Conservation (phyloP, 257 asterid genomes). For the Cordia subcordata region DNA sequence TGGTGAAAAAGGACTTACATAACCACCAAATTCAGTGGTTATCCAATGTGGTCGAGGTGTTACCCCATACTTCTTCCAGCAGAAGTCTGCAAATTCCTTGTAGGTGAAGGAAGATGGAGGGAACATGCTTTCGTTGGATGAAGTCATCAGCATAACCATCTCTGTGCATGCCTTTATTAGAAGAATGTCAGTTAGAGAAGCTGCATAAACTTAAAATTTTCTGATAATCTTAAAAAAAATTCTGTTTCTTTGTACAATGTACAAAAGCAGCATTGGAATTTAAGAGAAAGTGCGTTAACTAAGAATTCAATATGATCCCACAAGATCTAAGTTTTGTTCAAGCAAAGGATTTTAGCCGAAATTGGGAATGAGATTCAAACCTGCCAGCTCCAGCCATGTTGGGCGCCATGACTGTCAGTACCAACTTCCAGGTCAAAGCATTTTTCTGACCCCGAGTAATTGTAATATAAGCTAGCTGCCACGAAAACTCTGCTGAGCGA, state of each 20-base stretch:
- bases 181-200: too few species aligned
- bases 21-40: conserved; percentile 73
- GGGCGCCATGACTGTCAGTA: conserved; percentile 56
- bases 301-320: too few species aligned
- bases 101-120: conserved; percentile 54
- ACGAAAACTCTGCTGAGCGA: conserved; percentile 50
- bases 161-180: conserved; percentile 64
- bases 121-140: conserved; percentile 64
- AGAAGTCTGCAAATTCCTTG: conserved; percentile 31
- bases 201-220: too few species aligned
- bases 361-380: conserved; percentile 18
- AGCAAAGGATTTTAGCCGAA: background rate
- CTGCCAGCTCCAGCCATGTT: conserved; percentile 87
- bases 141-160: conserved; percentile 76
- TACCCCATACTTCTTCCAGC: conserved; percentile 45
- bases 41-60: conserved; percentile 72
- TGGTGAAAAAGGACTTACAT: conserved; percentile 24
- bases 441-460: conserved; percentile 50
- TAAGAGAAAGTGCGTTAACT: too few species aligned
- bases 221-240: background rate
- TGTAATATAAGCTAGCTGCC: conserved; percentile 78
- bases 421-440: conserved; percentile 54
- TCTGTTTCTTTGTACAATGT: too few species aligned
- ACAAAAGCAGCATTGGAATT: background rate
- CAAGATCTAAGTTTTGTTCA: too few species aligned